Conservation (phyloP, 1,284 basidiomycete species). For the Boletus sp. region DNA sequence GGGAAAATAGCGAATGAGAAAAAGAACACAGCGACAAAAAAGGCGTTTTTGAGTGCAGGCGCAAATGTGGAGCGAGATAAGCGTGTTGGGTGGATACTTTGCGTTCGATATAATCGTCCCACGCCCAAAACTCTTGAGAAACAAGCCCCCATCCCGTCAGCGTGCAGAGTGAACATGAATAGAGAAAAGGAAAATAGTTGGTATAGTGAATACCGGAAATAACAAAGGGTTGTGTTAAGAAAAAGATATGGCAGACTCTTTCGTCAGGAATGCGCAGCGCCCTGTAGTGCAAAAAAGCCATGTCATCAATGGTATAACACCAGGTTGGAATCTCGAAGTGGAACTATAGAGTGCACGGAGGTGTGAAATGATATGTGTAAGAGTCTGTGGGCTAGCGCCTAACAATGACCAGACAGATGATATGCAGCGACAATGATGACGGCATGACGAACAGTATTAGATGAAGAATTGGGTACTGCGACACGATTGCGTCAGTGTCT, state of each 20-base stretch:
- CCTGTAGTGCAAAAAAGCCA: constrained; percentile 30
- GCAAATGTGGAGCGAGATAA: neutral
- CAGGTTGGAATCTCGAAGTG: constrained; percentile 27
- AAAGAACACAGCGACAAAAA: neutral
- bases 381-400: constrained; percentile 38
- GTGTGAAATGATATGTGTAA: constrained; percentile 26
- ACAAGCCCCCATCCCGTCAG: constrained; percentile 16
- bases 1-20: no score
- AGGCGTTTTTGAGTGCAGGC: neutral
- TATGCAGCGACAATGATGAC: constrained; percentile 32
- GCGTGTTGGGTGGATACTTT: neutral
- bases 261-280: constrained; percentile 38
- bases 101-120: constrained; percentile 23
- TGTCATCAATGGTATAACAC: constrained; percentile 32
- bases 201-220: constrained; percentile 30
- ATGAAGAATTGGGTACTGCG: constrained; percentile 40
- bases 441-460: constrained; percentile 31
- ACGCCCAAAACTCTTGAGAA: constrained; percentile 17
- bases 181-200: constrained; percentile 16
- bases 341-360: constrained; percentile 25
- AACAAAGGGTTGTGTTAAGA: constrained; percentile 8
- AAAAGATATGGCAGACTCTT: constrained; percentile 25
- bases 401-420: constrained; percentile 33
- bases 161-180: constrained; percentile 4
- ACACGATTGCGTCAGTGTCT: constrained; percentile 2